Conservation (phyloP, 2,329 filamentous ascomycete species). For the Ophiocordyceps australis region DNA sequence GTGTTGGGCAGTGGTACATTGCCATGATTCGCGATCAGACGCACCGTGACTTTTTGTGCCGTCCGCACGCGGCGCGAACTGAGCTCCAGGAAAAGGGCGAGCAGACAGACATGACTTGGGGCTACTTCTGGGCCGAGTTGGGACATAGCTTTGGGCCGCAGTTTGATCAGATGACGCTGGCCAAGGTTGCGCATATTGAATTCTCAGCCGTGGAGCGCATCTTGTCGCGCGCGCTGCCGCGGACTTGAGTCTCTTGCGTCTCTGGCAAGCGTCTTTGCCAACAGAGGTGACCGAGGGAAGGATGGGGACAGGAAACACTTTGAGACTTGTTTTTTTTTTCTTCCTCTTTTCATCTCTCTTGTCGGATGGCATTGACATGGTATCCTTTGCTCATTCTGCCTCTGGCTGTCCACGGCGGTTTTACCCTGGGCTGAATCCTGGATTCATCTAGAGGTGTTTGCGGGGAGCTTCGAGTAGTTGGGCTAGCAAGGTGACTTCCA, state of each 20-base stretch:
- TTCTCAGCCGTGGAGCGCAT: slow-evolving; percentile 29
- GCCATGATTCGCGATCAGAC: slow-evolving; percentile 34
- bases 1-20: slow-evolving; percentile 34
- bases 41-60: slow-evolving; percentile 16
- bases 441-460: too few species aligned
- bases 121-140: slow-evolving; percentile 31
- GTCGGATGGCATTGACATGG: too few species aligned
- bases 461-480: too few species aligned
- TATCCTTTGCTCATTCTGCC: too few species aligned
- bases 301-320: too few species aligned
- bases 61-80: slow-evolving; percentile 22
- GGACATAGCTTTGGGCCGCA: slow-evolving; percentile 17
- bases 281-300: too few species aligned
- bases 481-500: too few species aligned
- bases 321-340: not conserved
- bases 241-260: slow-evolving; percentile 1
- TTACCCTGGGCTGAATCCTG: too few species aligned
- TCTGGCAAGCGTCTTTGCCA: not conserved
- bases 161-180: slow-evolving; percentile 30
- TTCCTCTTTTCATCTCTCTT: too few species aligned
- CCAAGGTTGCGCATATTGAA: slow-evolving; percentile 24
- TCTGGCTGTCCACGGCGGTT: too few species aligned
- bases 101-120: slow-evolving; percentile 26
- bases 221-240: slow-evolving; percentile 20
- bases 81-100: slow-evolving; percentile 13